These are phyloP conservation scores for Monosporascus sp. DNA, from an alignment of 2,329 filamentous ascomycete genomes.

Conservation along the genomic window DNA sequence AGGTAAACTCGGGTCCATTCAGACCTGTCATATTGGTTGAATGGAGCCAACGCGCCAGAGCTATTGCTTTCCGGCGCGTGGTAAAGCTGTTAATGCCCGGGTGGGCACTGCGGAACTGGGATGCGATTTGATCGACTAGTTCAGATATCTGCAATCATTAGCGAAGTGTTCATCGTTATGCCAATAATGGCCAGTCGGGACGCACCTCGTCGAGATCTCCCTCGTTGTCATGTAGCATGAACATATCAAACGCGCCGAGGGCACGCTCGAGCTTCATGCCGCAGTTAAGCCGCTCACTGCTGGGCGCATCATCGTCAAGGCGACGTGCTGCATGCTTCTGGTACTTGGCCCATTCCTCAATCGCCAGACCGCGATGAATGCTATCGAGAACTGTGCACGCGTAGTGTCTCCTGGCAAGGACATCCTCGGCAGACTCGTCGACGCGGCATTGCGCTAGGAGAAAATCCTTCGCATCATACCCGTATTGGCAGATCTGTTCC, in stretches of 20 bases:
- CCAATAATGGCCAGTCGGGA: neutral
- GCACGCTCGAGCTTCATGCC: conserved; percentile 63
- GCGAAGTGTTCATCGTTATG: neutral
- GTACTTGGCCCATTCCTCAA: conserved; percentile 69
- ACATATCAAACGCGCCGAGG: conserved; percentile 82
- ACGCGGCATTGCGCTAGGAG: conserved; percentile 61
- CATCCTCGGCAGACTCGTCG: conserved; percentile 60
- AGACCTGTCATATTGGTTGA: conserved; percentile 65
- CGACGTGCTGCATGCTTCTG: conserved; percentile 27
- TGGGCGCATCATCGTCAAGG: conserved; percentile 13
- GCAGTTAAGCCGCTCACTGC: conserved; percentile 35
- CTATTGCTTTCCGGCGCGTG: conserved; percentile 62
- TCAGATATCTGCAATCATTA: conserved; percentile 45
- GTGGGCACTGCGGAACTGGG: conserved; percentile 47
- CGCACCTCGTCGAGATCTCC: conserved; percentile 69
- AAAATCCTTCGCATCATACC: conserved; percentile 86
- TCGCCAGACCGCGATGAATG: conserved; percentile 74
- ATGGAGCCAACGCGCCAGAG: conserved; percentile 65
- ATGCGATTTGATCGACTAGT: conserved; percentile 61
- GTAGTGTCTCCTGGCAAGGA: conserved; percentile 71
- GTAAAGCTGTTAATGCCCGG: conserved; percentile 50
- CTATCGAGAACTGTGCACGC: conserved; percentile 68
- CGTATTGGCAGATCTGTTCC: conserved; percentile 63
- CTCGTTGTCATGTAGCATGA: conserved; percentile 67
- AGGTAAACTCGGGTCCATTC: conserved; percentile 57